Percentiles rank a stretch among this genome's conserved stretches.
phyloP scores from a whole-genome alignment of 306 rosid species.

The Gynostemma pentaphyllum region DNA sequence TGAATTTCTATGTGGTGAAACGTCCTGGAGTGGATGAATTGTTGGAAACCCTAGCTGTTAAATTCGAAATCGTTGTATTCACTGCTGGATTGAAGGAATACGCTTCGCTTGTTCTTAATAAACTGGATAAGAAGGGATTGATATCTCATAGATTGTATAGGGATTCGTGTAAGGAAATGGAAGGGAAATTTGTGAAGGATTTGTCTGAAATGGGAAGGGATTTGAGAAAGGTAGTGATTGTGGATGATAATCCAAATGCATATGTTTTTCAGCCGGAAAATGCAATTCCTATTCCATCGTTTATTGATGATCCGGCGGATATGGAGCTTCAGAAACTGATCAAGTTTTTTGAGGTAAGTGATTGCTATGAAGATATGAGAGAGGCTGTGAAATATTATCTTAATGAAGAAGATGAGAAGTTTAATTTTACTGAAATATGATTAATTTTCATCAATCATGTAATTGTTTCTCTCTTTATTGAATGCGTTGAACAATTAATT shows the following conservation, averaged over 20 bases:
- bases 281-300: constrained; percentile 51
- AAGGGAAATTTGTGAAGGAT: constrained; percentile 71
- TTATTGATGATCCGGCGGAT: constrained; percentile 49
- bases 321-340: constrained; percentile 44
- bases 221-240: constrained; percentile 47
- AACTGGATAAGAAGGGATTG: constrained; percentile 41
- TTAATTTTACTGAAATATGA: not conserved
- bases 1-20: constrained; percentile 69
- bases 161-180: constrained; percentile 57
- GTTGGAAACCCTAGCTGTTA: constrained; percentile 32
- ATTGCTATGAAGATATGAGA: constrained; percentile 59
- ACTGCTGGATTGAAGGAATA: constrained; percentile 76
- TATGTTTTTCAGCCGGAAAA: constrained; percentile 60
- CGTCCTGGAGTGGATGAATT: constrained; percentile 76
- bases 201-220: constrained; percentile 50
- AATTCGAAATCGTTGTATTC: constrained; percentile 73
- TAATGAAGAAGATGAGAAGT: not conserved
- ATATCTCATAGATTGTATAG: constrained; percentile 67
- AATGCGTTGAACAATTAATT: not conserved
- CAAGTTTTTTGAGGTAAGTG: constrained; percentile 34
- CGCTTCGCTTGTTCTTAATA: constrained; percentile 68
- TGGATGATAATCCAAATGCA: constrained; percentile 83
- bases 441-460: not conserved
- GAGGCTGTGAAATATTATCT: constrained; percentile 46
- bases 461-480: not conserved